Percentiles rank a stretch among this genome's conserved stretches.
Evolutionary conservation across 495 filamentous ascomycete genomes (phyloP).

Genomic region (Clavariopsis aquatica): DNA sequence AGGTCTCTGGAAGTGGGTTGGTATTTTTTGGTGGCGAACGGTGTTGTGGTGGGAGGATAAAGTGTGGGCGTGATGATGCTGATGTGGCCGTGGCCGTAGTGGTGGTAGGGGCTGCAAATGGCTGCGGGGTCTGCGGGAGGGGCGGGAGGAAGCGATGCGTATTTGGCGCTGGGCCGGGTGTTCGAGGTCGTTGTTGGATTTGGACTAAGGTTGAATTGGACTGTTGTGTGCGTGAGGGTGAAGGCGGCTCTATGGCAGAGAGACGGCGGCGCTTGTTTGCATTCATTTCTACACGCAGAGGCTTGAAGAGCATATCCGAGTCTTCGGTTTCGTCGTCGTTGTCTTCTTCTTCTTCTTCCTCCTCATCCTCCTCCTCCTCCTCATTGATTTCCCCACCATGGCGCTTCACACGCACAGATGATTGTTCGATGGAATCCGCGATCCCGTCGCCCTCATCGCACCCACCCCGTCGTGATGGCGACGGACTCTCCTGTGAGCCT

Average conservation of each 20-base stretch:
- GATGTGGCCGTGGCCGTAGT: slow-evolving; percentile 6
- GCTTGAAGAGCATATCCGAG: slow-evolving; percentile 30
- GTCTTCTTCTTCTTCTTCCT: no score
- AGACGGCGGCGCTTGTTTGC: slow-evolving; percentile 28
- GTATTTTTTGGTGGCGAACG: slow-evolving; percentile 2
- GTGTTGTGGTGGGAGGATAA: slow-evolving; percentile 28
- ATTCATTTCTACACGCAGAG: not conserved
- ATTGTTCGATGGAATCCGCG: slow-evolving; percentile 1
- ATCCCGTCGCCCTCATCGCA: not conserved
- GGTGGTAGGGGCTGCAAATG: slow-evolving; percentile 10
- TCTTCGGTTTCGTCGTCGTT: slow-evolving; percentile 32
- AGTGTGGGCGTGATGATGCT: slow-evolving; percentile 14
- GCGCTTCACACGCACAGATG: not conserved
- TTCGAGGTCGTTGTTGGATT: not conserved
- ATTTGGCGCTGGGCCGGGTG: not conserved
- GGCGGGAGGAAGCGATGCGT: slow-evolving; percentile 27
- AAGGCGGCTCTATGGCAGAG: not conserved
- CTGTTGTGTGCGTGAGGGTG: not conserved
- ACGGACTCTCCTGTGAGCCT: slow-evolving; percentile 15
- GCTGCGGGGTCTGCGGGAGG: not conserved
- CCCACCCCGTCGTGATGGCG: not conserved
- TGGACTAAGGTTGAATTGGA: not conserved
- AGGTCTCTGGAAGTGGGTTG: slow-evolving; percentile 42
- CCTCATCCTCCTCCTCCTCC: slow-evolving; percentile 11
- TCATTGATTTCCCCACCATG: not conserved